Evolutionary conservation across 2,329 filamentous ascomycete species (phyloP).

Genomic region (Phyllosticta citrichinensis): DNA sequence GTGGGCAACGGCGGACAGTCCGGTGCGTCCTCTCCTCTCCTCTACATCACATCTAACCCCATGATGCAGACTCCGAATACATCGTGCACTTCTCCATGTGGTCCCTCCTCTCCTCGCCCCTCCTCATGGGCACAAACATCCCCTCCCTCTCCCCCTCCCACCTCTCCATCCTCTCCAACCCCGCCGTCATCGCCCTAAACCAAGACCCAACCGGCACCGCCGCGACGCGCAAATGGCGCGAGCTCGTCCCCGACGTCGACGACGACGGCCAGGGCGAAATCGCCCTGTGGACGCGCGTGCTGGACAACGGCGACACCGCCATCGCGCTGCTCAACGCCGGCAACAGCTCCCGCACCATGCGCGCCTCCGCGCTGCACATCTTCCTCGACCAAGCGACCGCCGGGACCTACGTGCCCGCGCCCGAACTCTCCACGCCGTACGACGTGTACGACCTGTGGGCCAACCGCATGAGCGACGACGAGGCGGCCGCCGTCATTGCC

Average conservation of each 20-base stretch:
- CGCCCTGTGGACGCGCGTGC: constrained; percentile 40
- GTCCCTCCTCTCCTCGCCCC: constrained; percentile 38
- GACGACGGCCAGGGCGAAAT: constrained; percentile 37
- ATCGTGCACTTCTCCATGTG: constrained; percentile 40
- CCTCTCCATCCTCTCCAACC: constrained; percentile 38
- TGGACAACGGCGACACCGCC: constrained; percentile 38
- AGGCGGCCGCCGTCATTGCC: constrained; percentile 36
- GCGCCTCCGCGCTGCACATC: constrained; percentile 42
- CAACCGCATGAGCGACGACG: constrained; percentile 40
- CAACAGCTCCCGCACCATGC: constrained; percentile 35
- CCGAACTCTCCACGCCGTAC: constrained; percentile 36
- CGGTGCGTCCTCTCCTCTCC: constrained; percentile 6
- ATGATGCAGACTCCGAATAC: constrained; percentile 32
- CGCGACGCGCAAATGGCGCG: constrained; percentile 36
- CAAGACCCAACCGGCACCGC: constrained; percentile 36
- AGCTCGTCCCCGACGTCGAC: constrained; percentile 28
- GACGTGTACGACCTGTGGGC: constrained; percentile 48
- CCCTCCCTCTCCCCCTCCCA: constrained; percentile 29
- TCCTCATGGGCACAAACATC: constrained; percentile 40
- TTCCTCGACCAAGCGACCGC: constrained; percentile 39
- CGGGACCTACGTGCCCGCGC: constrained; percentile 28
- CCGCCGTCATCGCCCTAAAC: constrained; percentile 40
- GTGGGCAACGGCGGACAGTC: constrained; percentile 34
- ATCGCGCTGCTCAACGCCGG: constrained; percentile 44
- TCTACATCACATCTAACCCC: not conserved